Evolutionary conservation across 768 basidiomycete species (phyloP).

Genomic region (Tephrocybe sp.): DNA sequence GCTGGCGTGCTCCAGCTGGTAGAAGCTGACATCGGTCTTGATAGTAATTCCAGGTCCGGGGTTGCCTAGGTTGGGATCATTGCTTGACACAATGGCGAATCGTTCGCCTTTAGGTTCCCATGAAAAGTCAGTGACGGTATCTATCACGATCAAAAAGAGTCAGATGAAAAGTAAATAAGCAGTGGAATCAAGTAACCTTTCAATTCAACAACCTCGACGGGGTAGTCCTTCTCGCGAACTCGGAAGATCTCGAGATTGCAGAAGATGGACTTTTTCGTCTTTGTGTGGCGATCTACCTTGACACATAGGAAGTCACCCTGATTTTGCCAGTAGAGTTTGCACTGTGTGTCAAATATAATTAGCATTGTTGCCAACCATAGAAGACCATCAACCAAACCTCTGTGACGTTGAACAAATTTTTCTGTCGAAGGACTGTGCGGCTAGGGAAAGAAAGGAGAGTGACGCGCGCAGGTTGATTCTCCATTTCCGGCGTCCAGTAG

Average conservation of each 20-base stretch:
- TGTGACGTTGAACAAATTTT: constrained; percentile 97
- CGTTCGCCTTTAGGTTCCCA: constrained; percentile 99
- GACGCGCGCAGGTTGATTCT: constrained; percentile 95
- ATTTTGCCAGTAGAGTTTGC: constrained; percentile 98
- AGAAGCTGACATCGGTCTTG: constrained; percentile 96
- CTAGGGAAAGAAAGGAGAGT: constrained; percentile 90
- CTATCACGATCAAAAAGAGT: constrained; percentile 36
- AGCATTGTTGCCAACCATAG: background rate
- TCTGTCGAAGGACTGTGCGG: constrained; percentile 81
- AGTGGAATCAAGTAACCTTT: constrained; percentile 60
- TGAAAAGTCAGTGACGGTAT: constrained; percentile 93
- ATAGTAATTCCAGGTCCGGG: constrained; percentile 89
- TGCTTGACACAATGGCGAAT: constrained; percentile 93
- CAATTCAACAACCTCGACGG: constrained; percentile 95
- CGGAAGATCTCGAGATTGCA: constrained; percentile 98
- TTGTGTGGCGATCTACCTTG: constrained; percentile 98
- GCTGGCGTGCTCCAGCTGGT: constrained; percentile 84
- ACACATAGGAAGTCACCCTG: constrained; percentile 98
- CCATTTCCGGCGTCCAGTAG: constrained; percentile 97
- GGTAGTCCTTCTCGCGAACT: constrained; percentile 95
- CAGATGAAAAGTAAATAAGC: constrained; percentile 10
- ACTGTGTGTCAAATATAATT: constrained; percentile 54
- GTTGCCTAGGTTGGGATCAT: constrained; percentile 90
- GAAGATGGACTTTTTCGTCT: constrained; percentile 97
- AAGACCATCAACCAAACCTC: constrained; percentile 58